These are phyloP conservation scores for Monilinia polystroma DNA, from an alignment of 2,329 filamentous ascomycete species.

Conservation along the genomic window DNA sequence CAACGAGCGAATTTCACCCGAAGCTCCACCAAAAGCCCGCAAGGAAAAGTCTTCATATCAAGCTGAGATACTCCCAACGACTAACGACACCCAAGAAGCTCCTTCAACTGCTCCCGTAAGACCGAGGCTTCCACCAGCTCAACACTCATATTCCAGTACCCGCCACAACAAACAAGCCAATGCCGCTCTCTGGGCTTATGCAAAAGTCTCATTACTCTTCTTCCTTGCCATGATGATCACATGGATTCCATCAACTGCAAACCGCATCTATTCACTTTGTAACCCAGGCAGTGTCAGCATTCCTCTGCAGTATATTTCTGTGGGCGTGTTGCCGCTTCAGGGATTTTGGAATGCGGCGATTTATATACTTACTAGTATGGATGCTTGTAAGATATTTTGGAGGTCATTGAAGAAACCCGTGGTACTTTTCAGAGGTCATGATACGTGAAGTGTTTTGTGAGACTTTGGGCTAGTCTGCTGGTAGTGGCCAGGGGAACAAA, in stretches of 20 bases:
- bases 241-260: conserved; percentile 75
- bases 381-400: conserved; percentile 1
- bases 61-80: conserved; percentile 46
- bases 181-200: conserved; percentile 66
- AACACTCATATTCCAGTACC: background rate
- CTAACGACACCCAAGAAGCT: conserved; percentile 43
- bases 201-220: conserved; percentile 69
- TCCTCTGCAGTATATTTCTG: conserved; percentile 66
- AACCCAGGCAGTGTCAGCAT: conserved; percentile 53
- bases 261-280: conserved; percentile 70
- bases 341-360: conserved; percentile 84
- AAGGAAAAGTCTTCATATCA: conserved; percentile 42
- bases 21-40: background rate
- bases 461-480: too few relatives aligned
- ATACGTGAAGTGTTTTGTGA: background rate
- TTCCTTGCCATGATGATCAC: conserved; percentile 70
- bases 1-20: background rate
- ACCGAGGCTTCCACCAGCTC: background rate
- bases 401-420: background rate
- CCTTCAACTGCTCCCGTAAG: conserved; percentile 22
- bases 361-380: conserved; percentile 68
- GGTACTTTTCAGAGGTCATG: background rate
- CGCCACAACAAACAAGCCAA: conserved; percentile 42
- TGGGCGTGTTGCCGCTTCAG: conserved; percentile 75
- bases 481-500: too few relatives aligned